A percentile compares a stretch with the other conserved stretches of the same genome.
Conservation (phyloP, 257 asterid genomes). For the Ilex asprella region DNA sequence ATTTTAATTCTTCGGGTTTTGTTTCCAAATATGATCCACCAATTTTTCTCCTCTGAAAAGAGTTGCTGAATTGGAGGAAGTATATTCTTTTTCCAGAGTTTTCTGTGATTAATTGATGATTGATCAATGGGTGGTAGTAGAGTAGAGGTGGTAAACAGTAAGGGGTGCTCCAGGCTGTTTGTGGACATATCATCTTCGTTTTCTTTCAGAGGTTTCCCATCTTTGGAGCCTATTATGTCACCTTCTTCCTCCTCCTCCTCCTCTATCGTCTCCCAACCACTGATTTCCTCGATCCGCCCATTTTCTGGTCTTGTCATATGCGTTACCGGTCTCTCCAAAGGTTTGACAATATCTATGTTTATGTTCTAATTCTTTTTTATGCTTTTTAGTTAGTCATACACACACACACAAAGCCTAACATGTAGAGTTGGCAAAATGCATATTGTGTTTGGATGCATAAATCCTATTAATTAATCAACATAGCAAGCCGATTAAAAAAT, state of each 20-base stretch:
- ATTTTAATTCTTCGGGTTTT: too few relatives aligned
- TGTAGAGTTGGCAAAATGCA: too few relatives aligned
- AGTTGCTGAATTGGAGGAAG: too few relatives aligned
- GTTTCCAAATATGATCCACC: too few relatives aligned
- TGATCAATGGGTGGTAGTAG: slow-evolving; percentile 36
- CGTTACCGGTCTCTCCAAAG: slow-evolving; percentile 91
- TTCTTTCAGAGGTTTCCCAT: slow-evolving; percentile 30
- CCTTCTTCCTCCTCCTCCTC: slow-evolving; percentile 38
- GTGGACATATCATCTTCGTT: slow-evolving; percentile 34
- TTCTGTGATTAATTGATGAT: slow-evolving; percentile 12
- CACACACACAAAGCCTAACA: too few relatives aligned
- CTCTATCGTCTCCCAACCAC: slow-evolving; percentile 31
- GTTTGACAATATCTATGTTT: slow-evolving; percentile 19
- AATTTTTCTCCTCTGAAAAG: too few relatives aligned
- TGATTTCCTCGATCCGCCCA: slow-evolving; percentile 38
- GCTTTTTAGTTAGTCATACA: too few relatives aligned
- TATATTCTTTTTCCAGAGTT: too few relatives aligned
- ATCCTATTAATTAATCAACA: too few relatives aligned
- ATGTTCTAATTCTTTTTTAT: too few relatives aligned
- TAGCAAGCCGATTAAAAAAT: too few relatives aligned
- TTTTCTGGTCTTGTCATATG: slow-evolving; percentile 85
- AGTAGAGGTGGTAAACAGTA: slow-evolving; percentile 70
- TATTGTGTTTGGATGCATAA: too few relatives aligned
- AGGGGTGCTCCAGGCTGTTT: slow-evolving; percentile 79
- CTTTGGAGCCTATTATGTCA: slow-evolving; percentile 55